Percentiles rank a stretch among this genome's conserved stretches.
phyloP scores from a whole-genome alignment of 352 stramenopile genomes.

The Aphanomyces stellatus region DNA sequence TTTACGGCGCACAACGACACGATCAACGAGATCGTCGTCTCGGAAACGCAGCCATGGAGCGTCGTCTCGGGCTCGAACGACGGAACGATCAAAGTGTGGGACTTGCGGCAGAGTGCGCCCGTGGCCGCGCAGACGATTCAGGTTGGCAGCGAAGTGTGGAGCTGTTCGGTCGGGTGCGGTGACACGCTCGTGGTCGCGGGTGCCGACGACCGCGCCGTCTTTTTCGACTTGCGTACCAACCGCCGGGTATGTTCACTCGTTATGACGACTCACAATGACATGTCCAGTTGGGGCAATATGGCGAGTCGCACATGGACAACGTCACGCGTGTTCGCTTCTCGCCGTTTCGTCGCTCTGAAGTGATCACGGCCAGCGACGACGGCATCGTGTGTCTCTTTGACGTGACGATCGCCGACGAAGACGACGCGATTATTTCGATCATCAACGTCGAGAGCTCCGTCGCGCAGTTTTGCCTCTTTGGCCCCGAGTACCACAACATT shows the following conservation, averaged over 20 bases:
- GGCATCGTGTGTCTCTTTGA: constrained; percentile 88
- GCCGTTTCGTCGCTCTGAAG: constrained; percentile 55
- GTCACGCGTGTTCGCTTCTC: constrained; percentile 86
- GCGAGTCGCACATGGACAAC: constrained; percentile 82
- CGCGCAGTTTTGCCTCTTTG: constrained; percentile 84
- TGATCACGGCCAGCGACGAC: constrained; percentile 87
- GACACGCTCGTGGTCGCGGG: constrained; percentile 67
- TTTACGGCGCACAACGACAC: constrained; percentile 68
- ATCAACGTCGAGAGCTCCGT: constrained; percentile 86
- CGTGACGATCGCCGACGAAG: constrained; percentile 69
- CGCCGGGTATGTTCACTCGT: constrained; percentile 22
- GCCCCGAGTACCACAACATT: constrained; percentile 65
- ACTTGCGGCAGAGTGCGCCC: constrained; percentile 33
- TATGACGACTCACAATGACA: background rate
- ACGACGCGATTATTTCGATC: constrained; percentile 84
- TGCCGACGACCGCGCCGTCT: constrained; percentile 69
- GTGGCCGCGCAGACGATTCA: constrained; percentile 43
- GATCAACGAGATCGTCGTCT: constrained; percentile 79
- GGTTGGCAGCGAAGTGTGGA: constrained; percentile 69
- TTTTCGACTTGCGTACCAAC: constrained; percentile 70
- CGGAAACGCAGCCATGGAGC: constrained; percentile 43
- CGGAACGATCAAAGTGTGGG: constrained; percentile 80
- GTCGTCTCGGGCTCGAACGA: constrained; percentile 80
- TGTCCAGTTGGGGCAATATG: constrained; percentile 61
- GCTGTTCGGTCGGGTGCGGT: constrained; percentile 55